Conservation (phyloP, 2,329 filamentous ascomycete genomes). For the Ilyonectria mors-panacis region DNA sequence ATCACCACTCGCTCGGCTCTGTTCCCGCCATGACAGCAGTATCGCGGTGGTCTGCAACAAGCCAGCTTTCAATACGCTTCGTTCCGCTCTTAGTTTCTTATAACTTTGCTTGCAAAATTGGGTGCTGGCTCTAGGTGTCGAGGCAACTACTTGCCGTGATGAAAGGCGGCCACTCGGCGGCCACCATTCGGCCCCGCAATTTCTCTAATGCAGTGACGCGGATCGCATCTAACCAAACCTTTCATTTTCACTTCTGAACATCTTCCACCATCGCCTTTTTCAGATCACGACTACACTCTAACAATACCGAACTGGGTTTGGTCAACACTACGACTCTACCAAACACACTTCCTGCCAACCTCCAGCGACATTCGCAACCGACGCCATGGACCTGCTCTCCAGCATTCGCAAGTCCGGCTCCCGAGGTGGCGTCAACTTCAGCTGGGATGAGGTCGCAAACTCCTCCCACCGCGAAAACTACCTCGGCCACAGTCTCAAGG, state of each 20-base stretch:
- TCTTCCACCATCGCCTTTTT: background rate
- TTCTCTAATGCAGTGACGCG: constrained; percentile 22
- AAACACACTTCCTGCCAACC: background rate
- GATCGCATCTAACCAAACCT: background rate
- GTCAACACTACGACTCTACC: too few relatives aligned
- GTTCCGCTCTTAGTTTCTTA: too few relatives aligned
- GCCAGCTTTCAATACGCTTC: too few relatives aligned
- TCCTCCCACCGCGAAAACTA: constrained; percentile 91
- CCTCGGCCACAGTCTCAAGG: constrained; percentile 92
- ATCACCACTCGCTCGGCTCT: too few relatives aligned
- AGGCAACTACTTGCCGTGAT: too few relatives aligned
- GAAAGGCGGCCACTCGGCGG: constrained; percentile 21
- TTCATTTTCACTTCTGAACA: background rate
- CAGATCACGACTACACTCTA: background rate
- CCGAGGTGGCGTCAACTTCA: constrained; percentile 94
- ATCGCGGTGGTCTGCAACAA: too few relatives aligned
- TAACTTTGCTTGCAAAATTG: too few relatives aligned
- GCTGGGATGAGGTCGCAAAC: constrained; percentile 93
- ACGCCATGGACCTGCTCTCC: constrained; percentile 89
- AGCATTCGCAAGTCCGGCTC: constrained; percentile 92
- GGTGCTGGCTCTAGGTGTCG: too few relatives aligned
- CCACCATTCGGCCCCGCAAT: constrained; percentile 28
- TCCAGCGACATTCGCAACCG: constrained; percentile 2
- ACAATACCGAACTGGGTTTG: background rate
- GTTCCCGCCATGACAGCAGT: too few relatives aligned